Base-by-base conservation (phyloP, 2,329 filamentous ascomycete species). In the Neurospora sp. region DNA sequence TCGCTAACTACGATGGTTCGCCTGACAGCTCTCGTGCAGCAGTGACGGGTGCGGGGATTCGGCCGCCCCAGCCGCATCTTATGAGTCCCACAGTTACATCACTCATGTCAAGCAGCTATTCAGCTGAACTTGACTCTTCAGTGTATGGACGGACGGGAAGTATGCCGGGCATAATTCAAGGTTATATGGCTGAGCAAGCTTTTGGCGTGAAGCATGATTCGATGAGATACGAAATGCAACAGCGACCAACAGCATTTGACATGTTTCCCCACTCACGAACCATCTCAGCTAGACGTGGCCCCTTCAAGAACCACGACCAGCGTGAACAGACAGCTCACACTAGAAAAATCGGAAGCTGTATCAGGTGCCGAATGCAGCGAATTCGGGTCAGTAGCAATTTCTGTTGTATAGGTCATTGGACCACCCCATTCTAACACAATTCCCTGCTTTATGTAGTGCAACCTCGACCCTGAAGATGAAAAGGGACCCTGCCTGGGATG, bases 301-400 rank as follows among this genome's bases (percentile, higher is more conserved):
- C 86, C 2, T 89, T 88, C 77, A 85, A 82, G 70, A 83, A 86
- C 68, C 79, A 81, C n/a, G 78, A 78, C 10, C 80, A 83, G 38
- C 82, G 86, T 33, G 81, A 86, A 71, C 80, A 84, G 72, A 89
- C 87, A 0, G 87, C 87, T 0, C 80, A 84, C 69, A 88, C 86
- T 2, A 82, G 87, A 70, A 85, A 84, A 69, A 84, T 86, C 19
- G 86, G 86, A 8, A 87, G 85, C 23, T 89, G 87, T 74, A 84
- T 89, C 70, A 81, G 87, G 65, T 89, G 87, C 72, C 82, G 85
- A 67, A 88, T 88, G 85, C 87, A 89, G 73, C 82, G 86, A 62
- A 88, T 89, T 74, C 83, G 87, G 67, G 87, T 88, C 77, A 82
- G 85, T 80, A 41, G 70, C 39, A 10, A 8, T 62, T 28, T 62